Conservation (phyloP, 2,329 filamentous ascomycete genomes). For the Sporothrix schenckii region DNA sequence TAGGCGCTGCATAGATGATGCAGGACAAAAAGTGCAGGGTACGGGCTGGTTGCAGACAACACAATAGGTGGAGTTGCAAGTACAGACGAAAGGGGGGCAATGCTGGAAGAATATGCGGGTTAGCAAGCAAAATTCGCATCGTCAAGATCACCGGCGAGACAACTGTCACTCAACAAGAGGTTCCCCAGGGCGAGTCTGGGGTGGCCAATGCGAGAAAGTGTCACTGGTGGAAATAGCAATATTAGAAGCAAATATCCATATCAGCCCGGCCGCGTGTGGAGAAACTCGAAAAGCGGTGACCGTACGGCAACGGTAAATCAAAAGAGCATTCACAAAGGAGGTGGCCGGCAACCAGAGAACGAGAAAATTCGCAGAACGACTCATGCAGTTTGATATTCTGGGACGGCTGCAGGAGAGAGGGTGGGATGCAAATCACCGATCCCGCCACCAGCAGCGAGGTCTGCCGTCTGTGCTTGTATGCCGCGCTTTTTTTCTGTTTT, state of each 20-base stretch:
- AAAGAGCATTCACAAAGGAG: background rate
- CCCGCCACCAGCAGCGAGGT: slow-evolving; percentile 8
- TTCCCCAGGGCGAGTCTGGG: background rate
- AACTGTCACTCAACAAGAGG: too few species aligned
- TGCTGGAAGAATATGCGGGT: background rate
- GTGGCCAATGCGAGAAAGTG: background rate
- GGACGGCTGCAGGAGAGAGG: slow-evolving; percentile 19
- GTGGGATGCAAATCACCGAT: slow-evolving; percentile 14
- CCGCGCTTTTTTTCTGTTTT: too few species aligned
- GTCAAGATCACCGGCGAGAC: too few species aligned
- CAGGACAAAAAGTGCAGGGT: background rate
- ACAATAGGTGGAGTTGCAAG: too few species aligned
- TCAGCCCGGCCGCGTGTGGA: slow-evolving; percentile 9
- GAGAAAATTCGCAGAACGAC: background rate
- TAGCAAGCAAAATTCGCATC: too few species aligned
- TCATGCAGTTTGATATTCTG: slow-evolving; percentile 8
- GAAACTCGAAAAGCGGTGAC: background rate
- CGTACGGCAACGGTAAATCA: background rate
- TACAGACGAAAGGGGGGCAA: background rate
- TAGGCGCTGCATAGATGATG: background rate
- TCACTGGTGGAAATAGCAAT: slow-evolving; percentile 6
- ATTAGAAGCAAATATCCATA: slow-evolving; percentile 9
- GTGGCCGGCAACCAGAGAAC: background rate
- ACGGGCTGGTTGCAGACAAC: background rate
- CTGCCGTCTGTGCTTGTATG: background rate